Evolutionary conservation across 345 rosid genomes (phyloP), one percentile per base, ranked within the genome.

Genomic region (Litchi chinensis): DNA sequence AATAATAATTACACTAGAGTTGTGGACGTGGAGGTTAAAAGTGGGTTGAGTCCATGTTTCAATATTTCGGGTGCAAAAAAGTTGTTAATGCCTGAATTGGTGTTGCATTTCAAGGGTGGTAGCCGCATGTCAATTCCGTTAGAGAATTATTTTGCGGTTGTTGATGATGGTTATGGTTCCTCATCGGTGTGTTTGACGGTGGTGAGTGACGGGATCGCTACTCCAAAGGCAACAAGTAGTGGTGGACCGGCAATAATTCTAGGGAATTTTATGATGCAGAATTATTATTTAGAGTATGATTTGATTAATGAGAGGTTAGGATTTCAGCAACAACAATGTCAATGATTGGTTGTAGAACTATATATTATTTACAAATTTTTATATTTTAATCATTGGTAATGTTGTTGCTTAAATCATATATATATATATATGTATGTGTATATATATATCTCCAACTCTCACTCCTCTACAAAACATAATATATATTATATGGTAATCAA

Each of bases 271-370:
- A 83, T 79, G 79, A 73, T 78, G 85, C 84, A 81, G 80, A 84
- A 84, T 81, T 87, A 57, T 77, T 71, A 79, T 37, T 73, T 87
- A 76, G 89, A 87, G 70, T 87, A 82, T 79, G 89, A 87, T 84
- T 50, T 87, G 81, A 67, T 41, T 74, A 84, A 84, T 68, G 78
- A 82, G 77, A 84, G 86, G 75, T 46, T 87, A 18, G 89, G 89
- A 13, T 81, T 87, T 46, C 81, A 57, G 21, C 75, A 60, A 39
- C 79, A 87, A 79, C 21, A 67, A 11, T 87, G 89, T 75, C 37
- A n/a, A n/a, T n/a, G n/a, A n/a, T n/a, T n/a, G n/a, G n/a, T n/a
- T n/a, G n/a, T n/a, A n/a, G n/a, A n/a, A n/a, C n/a, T n/a, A n/a
- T n/a, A n/a, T n/a, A n/a, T n/a, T n/a, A n/a, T 32, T 32, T 32